These are phyloP conservation scores for Umbilicaria muhlenbergii DNA, from an alignment of 495 filamentous ascomycete genomes.

Conservation along the genomic window DNA sequence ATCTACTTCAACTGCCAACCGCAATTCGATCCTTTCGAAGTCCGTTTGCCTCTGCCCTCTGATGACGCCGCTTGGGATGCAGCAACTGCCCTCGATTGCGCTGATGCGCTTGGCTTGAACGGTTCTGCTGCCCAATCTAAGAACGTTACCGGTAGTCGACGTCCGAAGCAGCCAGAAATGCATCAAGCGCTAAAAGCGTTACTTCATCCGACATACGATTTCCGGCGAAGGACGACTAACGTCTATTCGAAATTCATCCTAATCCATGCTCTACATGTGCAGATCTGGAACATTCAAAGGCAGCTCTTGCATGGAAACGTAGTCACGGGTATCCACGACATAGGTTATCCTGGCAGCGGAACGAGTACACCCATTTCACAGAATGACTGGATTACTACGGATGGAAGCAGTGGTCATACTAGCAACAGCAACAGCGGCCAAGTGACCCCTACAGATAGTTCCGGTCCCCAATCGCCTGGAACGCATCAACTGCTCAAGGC, in stretches of 20 bases:
- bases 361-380: conserved; percentile 29
- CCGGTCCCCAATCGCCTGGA: conserved; percentile 14
- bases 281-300: conserved; percentile 28
- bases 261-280: conserved; percentile 44
- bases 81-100: conserved; percentile 33
- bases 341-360: conserved; percentile 19
- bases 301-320: conserved; percentile 5
- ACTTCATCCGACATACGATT: conserved; percentile 31
- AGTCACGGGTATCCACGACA: conserved; percentile 14
- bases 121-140: conserved; percentile 26
- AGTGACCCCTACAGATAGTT: not conserved
- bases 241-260: conserved; percentile 52
- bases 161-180: conserved; percentile 43
- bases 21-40: conserved; percentile 38
- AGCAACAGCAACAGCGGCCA: conserved; percentile 1
- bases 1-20: conserved; percentile 48
- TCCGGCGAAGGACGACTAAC: conserved; percentile 43
- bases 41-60: conserved; percentile 42
- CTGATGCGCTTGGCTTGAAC: conserved; percentile 40
- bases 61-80: conserved; percentile 58
- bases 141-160: conserved; percentile 40
- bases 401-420: conserved; percentile 12
- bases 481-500: conserved; percentile 20
- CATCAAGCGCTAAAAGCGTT: conserved; percentile 35
- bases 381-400: conserved; percentile 29